Evolutionary conservation across 805 yeast species (phyloP).

Genomic region (Metschnikowia picachoensis): DNA sequence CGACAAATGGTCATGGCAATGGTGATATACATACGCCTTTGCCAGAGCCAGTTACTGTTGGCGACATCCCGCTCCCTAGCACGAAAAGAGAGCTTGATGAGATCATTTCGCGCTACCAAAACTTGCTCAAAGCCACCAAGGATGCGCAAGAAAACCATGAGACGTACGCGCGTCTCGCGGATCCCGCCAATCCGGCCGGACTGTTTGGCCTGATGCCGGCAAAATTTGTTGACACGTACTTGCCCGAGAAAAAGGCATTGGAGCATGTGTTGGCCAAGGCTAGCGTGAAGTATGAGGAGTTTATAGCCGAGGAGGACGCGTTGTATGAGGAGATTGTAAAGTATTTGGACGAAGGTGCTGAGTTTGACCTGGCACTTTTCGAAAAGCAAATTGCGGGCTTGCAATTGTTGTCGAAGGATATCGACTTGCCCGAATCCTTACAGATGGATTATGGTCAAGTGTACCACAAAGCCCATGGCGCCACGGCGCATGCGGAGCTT

Average conservation of each 20-base stretch:
- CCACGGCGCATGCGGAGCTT: slow-evolving; percentile 18
- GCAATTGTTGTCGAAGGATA: slow-evolving; percentile 60
- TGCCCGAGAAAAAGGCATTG: slow-evolving; percentile 22
- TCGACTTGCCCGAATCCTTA: slow-evolving; percentile 56
- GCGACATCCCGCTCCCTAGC: slow-evolving; percentile 11
- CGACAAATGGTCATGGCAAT: background rate
- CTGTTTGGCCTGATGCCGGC: background rate
- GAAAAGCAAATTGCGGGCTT: slow-evolving; percentile 59
- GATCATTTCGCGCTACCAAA: slow-evolving; percentile 16
- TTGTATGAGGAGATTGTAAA: slow-evolving; percentile 20
- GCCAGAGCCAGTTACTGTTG: background rate
- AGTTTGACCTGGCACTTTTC: slow-evolving; percentile 29
- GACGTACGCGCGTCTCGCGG: slow-evolving; percentile 5
- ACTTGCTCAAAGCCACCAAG: slow-evolving; percentile 16
- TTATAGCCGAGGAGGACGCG: slow-evolving; percentile 20
- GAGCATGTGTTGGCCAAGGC: slow-evolving; percentile 30
- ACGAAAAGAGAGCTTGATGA: slow-evolving; percentile 16
- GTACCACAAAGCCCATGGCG: slow-evolving; percentile 13
- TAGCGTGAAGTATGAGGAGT: slow-evolving; percentile 24
- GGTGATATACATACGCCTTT: background rate
- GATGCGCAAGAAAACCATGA: slow-evolving; percentile 22
- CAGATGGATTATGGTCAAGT: slow-evolving; percentile 33
- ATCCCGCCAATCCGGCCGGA: background rate
- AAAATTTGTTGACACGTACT: slow-evolving; percentile 23
- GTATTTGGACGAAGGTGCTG: slow-evolving; percentile 15